phyloP scores from a whole-genome alignment of 2,329 filamentous ascomycete genomes.

The Colletotrichum sp. region DNA sequence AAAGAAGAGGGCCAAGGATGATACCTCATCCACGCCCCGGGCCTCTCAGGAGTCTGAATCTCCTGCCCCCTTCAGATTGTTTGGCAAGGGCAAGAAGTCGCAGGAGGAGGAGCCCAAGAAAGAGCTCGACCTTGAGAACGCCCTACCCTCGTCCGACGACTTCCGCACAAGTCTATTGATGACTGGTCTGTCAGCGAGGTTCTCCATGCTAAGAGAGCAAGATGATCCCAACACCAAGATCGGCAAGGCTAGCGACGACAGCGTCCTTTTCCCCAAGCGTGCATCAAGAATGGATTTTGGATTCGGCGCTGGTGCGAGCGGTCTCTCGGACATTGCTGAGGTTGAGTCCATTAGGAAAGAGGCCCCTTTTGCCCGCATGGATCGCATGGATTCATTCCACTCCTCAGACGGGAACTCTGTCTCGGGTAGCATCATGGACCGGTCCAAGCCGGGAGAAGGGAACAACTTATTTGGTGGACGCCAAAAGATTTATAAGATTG shows the following conservation, averaged over 20 bases:
- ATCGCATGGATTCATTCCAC: slow-evolving; percentile 69
- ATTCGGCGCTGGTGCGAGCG: slow-evolving; percentile 42
- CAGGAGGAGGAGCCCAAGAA: slow-evolving; percentile 63
- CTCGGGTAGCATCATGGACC: slow-evolving; percentile 78
- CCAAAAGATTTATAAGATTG: slow-evolving; percentile 93
- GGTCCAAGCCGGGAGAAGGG: slow-evolving; percentile 82
- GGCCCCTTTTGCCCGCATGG: slow-evolving; percentile 60
- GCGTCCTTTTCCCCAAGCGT: slow-evolving; percentile 82
- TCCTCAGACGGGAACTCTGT: slow-evolving; percentile 71
- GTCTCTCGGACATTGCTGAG: slow-evolving; percentile 86
- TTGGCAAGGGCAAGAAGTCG: slow-evolving; percentile 60
- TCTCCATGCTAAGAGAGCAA: slow-evolving; percentile 96
- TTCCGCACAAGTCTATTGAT: slow-evolving; percentile 96
- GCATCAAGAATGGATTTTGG: slow-evolving; percentile 80
- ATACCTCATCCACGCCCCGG: slow-evolving; percentile 41
- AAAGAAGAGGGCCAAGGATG: slow-evolving; percentile 73
- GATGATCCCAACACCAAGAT: slow-evolving; percentile 89
- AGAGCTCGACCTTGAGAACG: slow-evolving; percentile 75
- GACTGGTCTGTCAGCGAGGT: slow-evolving; percentile 92
- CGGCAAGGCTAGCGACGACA: slow-evolving; percentile 95
- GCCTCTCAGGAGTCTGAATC: slow-evolving; percentile 62
- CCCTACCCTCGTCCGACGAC: slow-evolving; percentile 82
- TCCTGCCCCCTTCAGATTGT: slow-evolving; percentile 57
- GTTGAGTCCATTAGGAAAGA: slow-evolving; percentile 78
- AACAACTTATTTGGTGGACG: slow-evolving; percentile 94